phyloP scores from a whole-genome alignment of 441 rosid genomes.

The Arabidopsis lyrata region DNA sequence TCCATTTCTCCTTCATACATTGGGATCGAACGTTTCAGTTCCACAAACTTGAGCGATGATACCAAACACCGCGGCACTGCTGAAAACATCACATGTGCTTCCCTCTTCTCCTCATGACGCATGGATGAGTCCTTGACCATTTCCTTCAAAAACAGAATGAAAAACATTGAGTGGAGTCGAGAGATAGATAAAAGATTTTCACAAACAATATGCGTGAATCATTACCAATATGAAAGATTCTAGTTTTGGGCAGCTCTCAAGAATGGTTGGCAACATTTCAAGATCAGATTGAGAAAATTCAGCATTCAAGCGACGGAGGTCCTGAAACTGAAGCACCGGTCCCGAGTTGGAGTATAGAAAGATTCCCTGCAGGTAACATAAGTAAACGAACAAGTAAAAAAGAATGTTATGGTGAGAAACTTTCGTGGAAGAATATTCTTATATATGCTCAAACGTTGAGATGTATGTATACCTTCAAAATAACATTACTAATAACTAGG shows the following conservation, averaged over 20 bases:
- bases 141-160: too few relatives aligned
- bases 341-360: too few relatives aligned
- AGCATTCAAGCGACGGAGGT: too few relatives aligned
- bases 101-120: neutral
- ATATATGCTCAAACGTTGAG: slow-evolving; percentile 1
- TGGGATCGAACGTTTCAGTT: too few relatives aligned
- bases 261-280: slow-evolving; percentile 17
- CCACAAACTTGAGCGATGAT: too few relatives aligned
- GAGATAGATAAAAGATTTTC: neutral
- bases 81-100: neutral
- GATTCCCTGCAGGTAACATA: neutral
- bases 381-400: neutral
- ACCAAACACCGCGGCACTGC: slow-evolving; percentile 6
- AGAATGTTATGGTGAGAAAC: neutral
- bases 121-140: too few relatives aligned
- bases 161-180: neutral
- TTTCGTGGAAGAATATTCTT: neutral
- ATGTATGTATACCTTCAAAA: slow-evolving; percentile 18
- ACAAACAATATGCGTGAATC: neutral
- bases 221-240: slow-evolving; percentile 20
- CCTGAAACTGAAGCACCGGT: too few relatives aligned
- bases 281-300: neutral
- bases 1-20: too few relatives aligned
- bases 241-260: slow-evolving; percentile 25
- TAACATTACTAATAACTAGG: neutral